phyloP scores from a whole-genome alignment of 352 stramenopile genomes.

The Stramenopiles sp. region DNA sequence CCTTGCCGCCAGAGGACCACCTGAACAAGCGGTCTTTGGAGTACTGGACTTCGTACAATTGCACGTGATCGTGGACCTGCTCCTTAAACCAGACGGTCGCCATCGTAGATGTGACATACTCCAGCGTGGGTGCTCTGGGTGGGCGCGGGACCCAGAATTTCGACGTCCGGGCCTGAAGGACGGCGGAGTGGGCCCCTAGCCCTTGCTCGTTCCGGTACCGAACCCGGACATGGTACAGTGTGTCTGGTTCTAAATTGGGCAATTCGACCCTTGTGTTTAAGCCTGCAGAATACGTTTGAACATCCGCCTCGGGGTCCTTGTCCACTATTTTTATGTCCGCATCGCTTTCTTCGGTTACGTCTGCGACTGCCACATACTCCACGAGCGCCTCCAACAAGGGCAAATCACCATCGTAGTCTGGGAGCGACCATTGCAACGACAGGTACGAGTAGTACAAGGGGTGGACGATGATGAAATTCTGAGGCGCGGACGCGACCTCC shows the following conservation, averaged over 20 bases:
- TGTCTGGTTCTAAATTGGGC: neutral
- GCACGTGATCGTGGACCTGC: neutral
- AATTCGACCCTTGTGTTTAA: neutral
- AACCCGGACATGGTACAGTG: neutral
- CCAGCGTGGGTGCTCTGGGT: neutral
- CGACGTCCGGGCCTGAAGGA: neutral
- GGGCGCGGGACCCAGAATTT: conserved; percentile 7
- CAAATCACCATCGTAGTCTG: neutral
- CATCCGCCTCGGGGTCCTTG: neutral
- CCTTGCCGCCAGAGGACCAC: neutral
- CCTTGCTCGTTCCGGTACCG: neutral
- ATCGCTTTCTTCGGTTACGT: neutral
- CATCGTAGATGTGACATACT: neutral
- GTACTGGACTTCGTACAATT: conserved; percentile 6
- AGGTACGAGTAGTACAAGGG: conserved; percentile 2
- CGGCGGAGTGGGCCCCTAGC: neutral
- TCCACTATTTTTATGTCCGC: neutral
- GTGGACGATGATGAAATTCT: neutral
- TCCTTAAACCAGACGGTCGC: neutral
- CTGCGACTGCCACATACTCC: neutral
- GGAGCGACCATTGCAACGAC: neutral
- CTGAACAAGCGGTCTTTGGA: conserved; percentile 1
- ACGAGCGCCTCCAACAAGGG: neutral
- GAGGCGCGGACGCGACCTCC: neutral
- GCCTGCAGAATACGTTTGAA: neutral